Percentiles rank a stretch among this genome's conserved stretches.
Conservation (phyloP, 176 grass and related monocot genomes). For the Guadua angustifolia region DNA sequence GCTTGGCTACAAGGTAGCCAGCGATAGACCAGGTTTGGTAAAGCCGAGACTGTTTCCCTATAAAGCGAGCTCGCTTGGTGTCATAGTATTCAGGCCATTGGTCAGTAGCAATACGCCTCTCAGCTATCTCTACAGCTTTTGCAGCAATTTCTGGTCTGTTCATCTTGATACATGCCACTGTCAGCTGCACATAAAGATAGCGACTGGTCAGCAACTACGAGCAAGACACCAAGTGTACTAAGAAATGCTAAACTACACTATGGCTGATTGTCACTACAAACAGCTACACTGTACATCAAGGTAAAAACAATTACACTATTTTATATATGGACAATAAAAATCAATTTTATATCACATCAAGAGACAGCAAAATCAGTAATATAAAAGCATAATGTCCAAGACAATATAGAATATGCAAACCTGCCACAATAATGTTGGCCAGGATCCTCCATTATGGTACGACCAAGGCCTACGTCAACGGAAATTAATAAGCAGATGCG, state of each 20-base stretch:
- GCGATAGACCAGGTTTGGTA: slow-evolving; percentile 91
- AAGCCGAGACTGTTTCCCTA: slow-evolving; percentile 79
- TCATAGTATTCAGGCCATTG: slow-evolving; percentile 96
- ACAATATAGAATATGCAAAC: slow-evolving; percentile 46
- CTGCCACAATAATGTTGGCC: slow-evolving; percentile 95
- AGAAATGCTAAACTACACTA: slow-evolving; percentile 27
- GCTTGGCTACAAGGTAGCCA: slow-evolving; percentile 76
- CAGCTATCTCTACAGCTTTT: slow-evolving; percentile 74
- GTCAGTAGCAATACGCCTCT: slow-evolving; percentile 68
- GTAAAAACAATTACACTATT: background rate
- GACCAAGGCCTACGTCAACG: slow-evolving; percentile 77
- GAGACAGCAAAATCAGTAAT: slow-evolving; percentile 33
- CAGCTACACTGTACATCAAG: background rate
- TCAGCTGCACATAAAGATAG: slow-evolving; percentile 53
- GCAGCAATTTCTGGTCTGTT: slow-evolving; percentile 77
- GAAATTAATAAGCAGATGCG: slow-evolving; percentile 21
- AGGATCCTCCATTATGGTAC: slow-evolving; percentile 92
- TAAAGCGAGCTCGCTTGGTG: slow-evolving; percentile 74
- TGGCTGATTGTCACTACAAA: background rate
- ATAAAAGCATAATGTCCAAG: background rate
- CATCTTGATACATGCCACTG: slow-evolving; percentile 93
- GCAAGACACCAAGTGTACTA: background rate
- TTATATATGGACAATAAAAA: slow-evolving; percentile 22
- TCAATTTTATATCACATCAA: slow-evolving; percentile 37
- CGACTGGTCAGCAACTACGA: slow-evolving; percentile 15